Evolutionary conservation across 2,329 filamentous ascomycete species (phyloP).

Genomic region (Thielaviopsis euricoi): DNA sequence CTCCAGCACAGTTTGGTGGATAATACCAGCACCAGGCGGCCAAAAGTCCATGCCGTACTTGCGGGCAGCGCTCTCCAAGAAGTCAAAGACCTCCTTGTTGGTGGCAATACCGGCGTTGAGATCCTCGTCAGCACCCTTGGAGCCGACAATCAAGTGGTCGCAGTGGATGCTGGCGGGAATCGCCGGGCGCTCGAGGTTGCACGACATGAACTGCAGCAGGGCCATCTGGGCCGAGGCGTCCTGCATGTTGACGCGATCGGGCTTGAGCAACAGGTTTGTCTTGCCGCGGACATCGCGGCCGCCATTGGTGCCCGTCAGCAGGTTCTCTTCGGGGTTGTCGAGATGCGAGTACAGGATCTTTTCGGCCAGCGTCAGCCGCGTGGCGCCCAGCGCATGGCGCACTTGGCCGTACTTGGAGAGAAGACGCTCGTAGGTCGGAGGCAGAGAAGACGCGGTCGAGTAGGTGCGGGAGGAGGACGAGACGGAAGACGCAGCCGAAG

Average conservation of each 20-base stretch:
- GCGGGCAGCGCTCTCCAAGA: slow-evolving; percentile 79
- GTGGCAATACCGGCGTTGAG: slow-evolving; percentile 69
- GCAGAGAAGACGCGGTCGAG: slow-evolving; percentile 27
- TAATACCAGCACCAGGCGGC: slow-evolving; percentile 86
- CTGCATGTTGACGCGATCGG: slow-evolving; percentile 96
- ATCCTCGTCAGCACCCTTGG: slow-evolving; percentile 76
- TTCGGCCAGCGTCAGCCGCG: slow-evolving; percentile 72
- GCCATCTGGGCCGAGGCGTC: slow-evolving; percentile 98
- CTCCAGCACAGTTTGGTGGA: slow-evolving; percentile 94
- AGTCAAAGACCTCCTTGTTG: slow-evolving; percentile 96
- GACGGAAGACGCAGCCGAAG: slow-evolving; percentile 15
- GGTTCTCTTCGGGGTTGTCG: slow-evolving; percentile 73
- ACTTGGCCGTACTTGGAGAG: slow-evolving; percentile 63
- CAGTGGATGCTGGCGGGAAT: slow-evolving; percentile 97
- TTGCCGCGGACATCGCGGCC: slow-evolving; percentile 69
- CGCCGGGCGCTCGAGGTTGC: slow-evolving; percentile 71
- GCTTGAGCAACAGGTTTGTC: slow-evolving; percentile 91
- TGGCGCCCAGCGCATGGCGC: slow-evolving; percentile 48
- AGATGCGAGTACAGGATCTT: slow-evolving; percentile 98
- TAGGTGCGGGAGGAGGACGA: slow-evolving; percentile 20
- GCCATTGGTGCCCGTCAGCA: slow-evolving; percentile 69
- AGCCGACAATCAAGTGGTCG: slow-evolving; percentile 95
- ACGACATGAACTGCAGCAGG: slow-evolving; percentile 95
- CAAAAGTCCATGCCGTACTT: slow-evolving; percentile 93
- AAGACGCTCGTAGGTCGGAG: slow-evolving; percentile 69